Evolutionary conservation across 257 asterid genomes (phyloP).

Genomic region (Gardenia jasminoides): DNA sequence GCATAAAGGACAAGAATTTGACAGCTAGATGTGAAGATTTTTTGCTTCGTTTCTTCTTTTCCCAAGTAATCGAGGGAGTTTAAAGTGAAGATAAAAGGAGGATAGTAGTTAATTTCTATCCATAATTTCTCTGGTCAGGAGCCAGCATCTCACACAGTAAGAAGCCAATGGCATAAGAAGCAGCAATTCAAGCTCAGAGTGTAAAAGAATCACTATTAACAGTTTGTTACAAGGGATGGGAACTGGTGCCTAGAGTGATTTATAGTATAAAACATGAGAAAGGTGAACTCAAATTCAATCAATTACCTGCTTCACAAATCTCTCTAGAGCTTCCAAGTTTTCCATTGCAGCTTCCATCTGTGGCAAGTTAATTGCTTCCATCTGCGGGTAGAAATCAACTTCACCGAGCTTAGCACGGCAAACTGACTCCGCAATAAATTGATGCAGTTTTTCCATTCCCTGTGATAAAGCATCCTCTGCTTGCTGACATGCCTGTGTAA

Average conservation of each 20-base stretch:
- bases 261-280: conserved; percentile 6
- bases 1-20: neutral
- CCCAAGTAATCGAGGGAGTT: neutral
- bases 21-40: neutral
- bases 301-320: conserved; percentile 80
- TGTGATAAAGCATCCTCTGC: conserved; percentile 88
- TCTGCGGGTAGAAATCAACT: conserved; percentile 58
- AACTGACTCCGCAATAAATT: conserved; percentile 51
- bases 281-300: neutral
- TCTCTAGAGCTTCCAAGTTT: conserved; percentile 61
- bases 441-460: conserved; percentile 79
- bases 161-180: neutral
- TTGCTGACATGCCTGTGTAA: conserved; percentile 79
- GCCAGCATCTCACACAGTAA: neutral
- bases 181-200: neutral
- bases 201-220: neutral
- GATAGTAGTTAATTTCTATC: neutral
- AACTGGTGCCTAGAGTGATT: neutral
- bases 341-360: conserved; percentile 64
- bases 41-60: neutral
- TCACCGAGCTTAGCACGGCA: conserved; percentile 55
- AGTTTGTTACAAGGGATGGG: neutral
- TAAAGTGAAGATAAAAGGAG: neutral
- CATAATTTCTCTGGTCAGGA: neutral
- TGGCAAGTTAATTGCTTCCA: conserved; percentile 53